A percentile compares a stretch with the other conserved stretches of the same genome.
phyloP scores from a whole-genome alignment of 2,329 filamentous ascomycete species.

The Alternaria ventricosa region DNA sequence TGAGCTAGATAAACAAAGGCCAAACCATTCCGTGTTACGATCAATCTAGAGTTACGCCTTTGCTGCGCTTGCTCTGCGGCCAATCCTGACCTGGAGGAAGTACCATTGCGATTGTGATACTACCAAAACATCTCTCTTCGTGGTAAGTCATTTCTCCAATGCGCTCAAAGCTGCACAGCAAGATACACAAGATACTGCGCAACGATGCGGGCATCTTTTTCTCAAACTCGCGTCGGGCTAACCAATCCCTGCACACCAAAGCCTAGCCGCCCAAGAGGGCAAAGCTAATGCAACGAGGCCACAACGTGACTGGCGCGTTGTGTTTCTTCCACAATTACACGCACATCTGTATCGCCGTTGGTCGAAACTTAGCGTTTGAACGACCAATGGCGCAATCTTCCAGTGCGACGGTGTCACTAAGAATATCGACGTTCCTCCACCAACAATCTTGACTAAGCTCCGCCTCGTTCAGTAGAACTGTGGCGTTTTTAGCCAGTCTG shows the following conservation, averaged over 20 bases:
- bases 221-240: background rate
- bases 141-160: background rate
- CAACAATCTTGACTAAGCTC: constrained; percentile 1
- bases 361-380: background rate
- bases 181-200: constrained; percentile 3
- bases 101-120: background rate
- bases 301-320: constrained; percentile 15
- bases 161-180: background rate
- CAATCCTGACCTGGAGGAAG: background rate
- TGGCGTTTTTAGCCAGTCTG: constrained; percentile 20
- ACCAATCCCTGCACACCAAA: background rate
- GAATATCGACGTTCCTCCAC: constrained; percentile 1
- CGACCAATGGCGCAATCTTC: constrained; percentile 5
- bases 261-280: background rate
- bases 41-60: background rate
- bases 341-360: constrained; percentile 1
- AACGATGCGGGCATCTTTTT: constrained; percentile 2
- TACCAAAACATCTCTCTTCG: background rate
- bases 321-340: constrained; percentile 5
- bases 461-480: constrained; percentile 20
- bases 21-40: background rate
- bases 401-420: constrained; percentile 8
- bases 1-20: background rate
- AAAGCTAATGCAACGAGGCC: constrained; percentile 14
- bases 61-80: background rate